Evolutionary conservation across 352 stramenopile species (phyloP), one percentile per base, ranked within the genome.

Genomic region (Pythium volutum): DNA sequence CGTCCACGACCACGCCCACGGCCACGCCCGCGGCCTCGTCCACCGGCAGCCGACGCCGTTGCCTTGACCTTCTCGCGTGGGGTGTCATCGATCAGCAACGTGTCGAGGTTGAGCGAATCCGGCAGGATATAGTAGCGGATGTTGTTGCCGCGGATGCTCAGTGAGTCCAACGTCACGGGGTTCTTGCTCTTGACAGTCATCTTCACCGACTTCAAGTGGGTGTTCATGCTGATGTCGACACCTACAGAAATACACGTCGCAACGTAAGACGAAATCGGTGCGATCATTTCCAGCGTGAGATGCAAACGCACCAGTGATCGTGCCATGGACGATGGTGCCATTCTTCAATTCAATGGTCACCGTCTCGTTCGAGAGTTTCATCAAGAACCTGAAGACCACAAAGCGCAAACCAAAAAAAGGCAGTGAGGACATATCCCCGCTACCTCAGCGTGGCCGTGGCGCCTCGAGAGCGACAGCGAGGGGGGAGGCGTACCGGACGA

Each of bases 341-440:
- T 99, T 99, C 82, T 99, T 99, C n/a, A 99, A 84, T 73, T 99
- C 97, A 61, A 99, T 98, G 33, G 97, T 99, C 36, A 99, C 97
- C 58, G 97, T 98, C 81, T 99, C 97, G 58, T 98, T 98, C 58
- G 97, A 98, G 49, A 99, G 84, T 75, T 99, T 99, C 95, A 98
- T 98, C 70, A 98, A 90, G 79, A 98, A 98, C 61, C 94, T 95
- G 54, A 52, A 22, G 16, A n/a, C 46, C 27, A 53, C 20, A 43
- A 36, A 43, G 18, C 36, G 36, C 42, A 14, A 48, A 48, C 42
- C 12, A 8, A 11, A 27, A 1, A 8, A 25, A 14, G 42, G 26
- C n/a, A 48, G 42, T 8, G 8, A 0, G n/a, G 2, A 16, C 10
- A 18, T 16, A 20, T 22, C 36, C 16, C 5, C 36, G 15, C 36